phyloP scores from a whole-genome alignment of 768 basidiomycete species.

The Naematelia aurantialba region DNA sequence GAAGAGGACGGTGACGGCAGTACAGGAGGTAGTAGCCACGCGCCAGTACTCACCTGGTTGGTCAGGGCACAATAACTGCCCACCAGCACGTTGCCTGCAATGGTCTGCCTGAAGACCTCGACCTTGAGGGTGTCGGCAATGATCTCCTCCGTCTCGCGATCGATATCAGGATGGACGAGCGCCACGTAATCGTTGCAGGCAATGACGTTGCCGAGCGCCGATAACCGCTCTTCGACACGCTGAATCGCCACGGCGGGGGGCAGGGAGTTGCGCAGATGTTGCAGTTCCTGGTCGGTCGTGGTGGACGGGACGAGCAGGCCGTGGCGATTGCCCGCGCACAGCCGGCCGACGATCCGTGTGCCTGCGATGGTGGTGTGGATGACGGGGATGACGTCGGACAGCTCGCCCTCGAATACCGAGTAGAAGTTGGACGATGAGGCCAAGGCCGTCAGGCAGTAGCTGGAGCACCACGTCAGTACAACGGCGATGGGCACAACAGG shows the following conservation, averaged over 20 bases:
- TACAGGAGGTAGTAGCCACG: too few relatives aligned
- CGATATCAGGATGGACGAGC: slow-evolving; percentile 94
- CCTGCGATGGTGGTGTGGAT: slow-evolving; percentile 94
- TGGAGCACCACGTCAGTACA: slow-evolving; percentile 43
- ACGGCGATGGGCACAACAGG: too few relatives aligned
- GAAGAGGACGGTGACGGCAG: not conserved
- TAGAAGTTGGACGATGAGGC: slow-evolving; percentile 97
- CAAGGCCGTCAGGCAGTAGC: slow-evolving; percentile 90
- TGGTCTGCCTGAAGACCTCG: slow-evolving; percentile 95
- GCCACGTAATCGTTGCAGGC: slow-evolving; percentile 98
- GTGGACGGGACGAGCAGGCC: slow-evolving; percentile 93
- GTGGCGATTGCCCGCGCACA: slow-evolving; percentile 94
- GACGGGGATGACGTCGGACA: slow-evolving; percentile 88
- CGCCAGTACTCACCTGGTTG: slow-evolving; percentile 60
- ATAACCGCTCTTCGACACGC: slow-evolving; percentile 92
- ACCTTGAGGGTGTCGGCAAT: slow-evolving; percentile 99
- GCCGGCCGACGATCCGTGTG: slow-evolving; percentile 84
- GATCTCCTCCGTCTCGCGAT: slow-evolving; percentile 98
- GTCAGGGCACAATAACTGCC: slow-evolving; percentile 92
- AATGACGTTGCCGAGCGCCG: slow-evolving; percentile 96
- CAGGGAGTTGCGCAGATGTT: slow-evolving; percentile 91
- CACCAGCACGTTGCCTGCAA: slow-evolving; percentile 94
- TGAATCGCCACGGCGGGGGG: slow-evolving; percentile 92
- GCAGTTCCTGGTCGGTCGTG: slow-evolving; percentile 96
- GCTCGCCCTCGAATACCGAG: slow-evolving; percentile 92